Conservation (phyloP, 1,284 basidiomycete genomes). For the Ceratobasidium sp. region DNA sequence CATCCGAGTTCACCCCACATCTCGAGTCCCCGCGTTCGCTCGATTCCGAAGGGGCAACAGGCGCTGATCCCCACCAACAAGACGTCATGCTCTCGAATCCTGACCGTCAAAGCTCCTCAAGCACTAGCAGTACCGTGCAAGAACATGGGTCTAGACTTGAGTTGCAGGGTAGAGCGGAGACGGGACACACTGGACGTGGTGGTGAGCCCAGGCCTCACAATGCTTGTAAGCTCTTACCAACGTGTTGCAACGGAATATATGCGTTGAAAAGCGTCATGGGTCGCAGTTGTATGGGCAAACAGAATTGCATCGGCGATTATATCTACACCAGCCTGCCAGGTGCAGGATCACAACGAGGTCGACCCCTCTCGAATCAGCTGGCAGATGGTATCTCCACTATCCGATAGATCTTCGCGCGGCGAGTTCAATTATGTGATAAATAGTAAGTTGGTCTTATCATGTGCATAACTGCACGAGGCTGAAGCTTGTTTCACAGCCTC, state of each 20-base stretch:
- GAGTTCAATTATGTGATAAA: slow-evolving; percentile 25
- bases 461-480: background rate
- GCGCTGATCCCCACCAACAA: background rate
- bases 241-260: slow-evolving; percentile 11
- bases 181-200: background rate
- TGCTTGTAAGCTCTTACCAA: slow-evolving; percentile 8
- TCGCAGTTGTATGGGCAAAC: slow-evolving; percentile 28
- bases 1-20: background rate
- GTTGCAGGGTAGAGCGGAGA: background rate
- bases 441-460: slow-evolving; percentile 7
- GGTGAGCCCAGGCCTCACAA: slow-evolving; percentile 30
- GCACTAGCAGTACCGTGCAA: background rate
- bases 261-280: slow-evolving; percentile 27
- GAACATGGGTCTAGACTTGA: background rate
- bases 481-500: background rate
- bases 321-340: slow-evolving; percentile 12
- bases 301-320: slow-evolving; percentile 25
- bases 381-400: slow-evolving; percentile 14
- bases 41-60: background rate
- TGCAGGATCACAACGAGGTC: slow-evolving; percentile 33
- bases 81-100: background rate
- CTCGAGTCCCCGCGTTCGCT: background rate
- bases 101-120: slow-evolving; percentile 7
- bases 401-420: background rate
- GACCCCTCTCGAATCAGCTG: slow-evolving; percentile 14